Evolutionary conservation across 225 moss, liverwort and hornwort genomes (phyloP), one percentile per base, ranked within the genome.

Genomic region (Bryum argenteum): DNA sequence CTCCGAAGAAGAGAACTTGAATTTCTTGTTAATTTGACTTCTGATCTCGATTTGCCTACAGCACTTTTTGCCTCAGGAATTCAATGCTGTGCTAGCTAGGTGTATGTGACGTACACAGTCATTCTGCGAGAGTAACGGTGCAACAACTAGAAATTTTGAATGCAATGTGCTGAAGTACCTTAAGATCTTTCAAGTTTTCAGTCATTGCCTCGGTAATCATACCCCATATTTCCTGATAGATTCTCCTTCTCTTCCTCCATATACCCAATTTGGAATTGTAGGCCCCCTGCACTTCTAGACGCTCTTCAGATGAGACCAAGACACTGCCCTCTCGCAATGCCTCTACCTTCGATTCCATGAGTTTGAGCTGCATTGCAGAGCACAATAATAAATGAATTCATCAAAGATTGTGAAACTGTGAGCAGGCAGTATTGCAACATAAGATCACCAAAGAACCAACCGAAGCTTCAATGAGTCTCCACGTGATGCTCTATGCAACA

Each of bases 201-300:
- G 92, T 90, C 74, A 94, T 78, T 22, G 88, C 80, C 57, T 98
- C 97, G 2, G 83, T 85, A 58, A 98, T 85, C 91, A 89, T 92
- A 51, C 88, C 91, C 94, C 94, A 94, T 63, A 98, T 72, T 40
- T 94, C 97, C 73, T 87, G 92, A 75, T 91, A 98, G 15, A 90
- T 91, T 64, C 89, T 84, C 77, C 76, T 94, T 72, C 97, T 78
- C 77, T 84, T 92, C 68, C 81, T 88, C 97, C 97, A 98, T n/a
- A 85, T 24, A 40, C 76, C 72, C 48, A 89, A 21, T 57, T 89
- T 98, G 64, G 73, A 66, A 28, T 79, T 79, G 21, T 84, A 98
- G 11, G 82, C 78, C 15, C 72, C 83, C 72, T 88, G 85, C 47
- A 87, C 88, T 81, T 79, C 70, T 67, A 81, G 68, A 58, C 86